These are phyloP conservation scores for Hyphodiscus sp. DNA, from an alignment of 2,329 filamentous ascomycete genomes.

Conservation along the genomic window DNA sequence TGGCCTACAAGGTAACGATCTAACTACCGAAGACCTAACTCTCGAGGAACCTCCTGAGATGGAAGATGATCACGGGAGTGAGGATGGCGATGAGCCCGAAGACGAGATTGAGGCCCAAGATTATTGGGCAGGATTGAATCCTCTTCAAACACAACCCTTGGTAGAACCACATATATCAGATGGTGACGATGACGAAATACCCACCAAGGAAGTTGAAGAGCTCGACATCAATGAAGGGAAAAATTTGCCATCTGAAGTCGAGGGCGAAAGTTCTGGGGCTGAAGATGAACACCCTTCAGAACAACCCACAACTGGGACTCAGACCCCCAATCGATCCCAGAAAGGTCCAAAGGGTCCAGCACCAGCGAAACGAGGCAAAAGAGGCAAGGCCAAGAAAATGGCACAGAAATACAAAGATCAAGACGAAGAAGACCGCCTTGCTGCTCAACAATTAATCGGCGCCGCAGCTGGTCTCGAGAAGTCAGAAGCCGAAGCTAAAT, in stretches of 20 bases:
- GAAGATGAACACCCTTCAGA: conserved; percentile 13
- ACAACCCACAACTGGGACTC: conserved; percentile 12
- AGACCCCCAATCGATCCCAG: conserved; percentile 28
- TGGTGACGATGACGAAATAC: conserved; percentile 20
- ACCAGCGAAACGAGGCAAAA: conserved; percentile 64
- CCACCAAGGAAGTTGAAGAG: conserved; percentile 18
- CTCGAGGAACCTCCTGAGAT: neutral
- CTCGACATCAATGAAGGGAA: conserved; percentile 8
- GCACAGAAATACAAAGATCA: conserved; percentile 88
- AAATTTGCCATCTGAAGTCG: conserved; percentile 7
- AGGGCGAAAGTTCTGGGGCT: conserved; percentile 33
- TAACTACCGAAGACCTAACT: neutral
- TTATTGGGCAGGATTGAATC: conserved; percentile 15
- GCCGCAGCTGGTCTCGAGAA: conserved; percentile 61
- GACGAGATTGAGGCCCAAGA: conserved; percentile 28
- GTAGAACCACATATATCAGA: conserved; percentile 13
- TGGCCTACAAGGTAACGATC: neutral
- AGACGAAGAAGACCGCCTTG: conserved; percentile 84
- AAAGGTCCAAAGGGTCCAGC: conserved; percentile 36
- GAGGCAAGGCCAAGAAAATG: conserved; percentile 77
- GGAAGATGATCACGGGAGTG: conserved; percentile 13
- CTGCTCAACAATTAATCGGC: conserved; percentile 83
- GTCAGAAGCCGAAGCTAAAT: conserved; percentile 60
- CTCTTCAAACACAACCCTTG: conserved; percentile 14
- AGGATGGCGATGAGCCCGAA: conserved; percentile 20